Evolutionary conservation across 1,139 yeast genomes (phyloP), one percentile per base, ranked within the genome.

Genomic region (Scheffersomyces parashehatae): DNA sequence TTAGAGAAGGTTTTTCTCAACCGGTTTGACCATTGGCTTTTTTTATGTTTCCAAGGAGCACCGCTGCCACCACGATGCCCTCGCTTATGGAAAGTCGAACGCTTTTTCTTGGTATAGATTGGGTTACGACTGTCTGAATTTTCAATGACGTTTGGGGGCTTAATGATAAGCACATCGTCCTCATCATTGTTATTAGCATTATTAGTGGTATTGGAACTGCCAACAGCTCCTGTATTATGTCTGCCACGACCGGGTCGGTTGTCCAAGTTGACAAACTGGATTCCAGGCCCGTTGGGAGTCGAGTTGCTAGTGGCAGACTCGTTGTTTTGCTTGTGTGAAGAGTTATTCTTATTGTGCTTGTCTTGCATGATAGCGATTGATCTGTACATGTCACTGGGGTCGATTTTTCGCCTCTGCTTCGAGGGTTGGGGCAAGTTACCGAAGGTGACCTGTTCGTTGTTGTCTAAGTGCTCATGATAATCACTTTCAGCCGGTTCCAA

Each of bases 321-420:
- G 24, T 20, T 24, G 11, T 24, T 52, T 48, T 10, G 56, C 50
- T 7, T 50, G 47, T 16, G 62, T 20, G 26, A 5, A 20, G 26
- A 6, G 26, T 20, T 20, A 20, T 20, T 20, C 26, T 36, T 32
- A 28, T 37, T 59, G 32, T 77, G 77, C 40, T 73, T 72, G 42
- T 76, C 73, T 55, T 83, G 85, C 65, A 89, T 70, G 83, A 88
- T 82, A 40, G 88, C 84, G 51, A 89, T 85, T 1, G 96, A 88
- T 66, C 85, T 75, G 58, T 75, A 85, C 83, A 90, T 85, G 58
- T 90, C 97, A 40, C 86, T 81, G 1, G 97, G 97, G 29, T 83
- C 83, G 9, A 87, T 70, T 34, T 83, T 83, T 26, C 79, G 40
- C n/a, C 44, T 54, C n/a, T 44, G 32, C 24, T 57, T 45, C 2